Evolutionary conservation across 2,329 filamentous ascomycete genomes (phyloP), one percentile per base, ranked within the genome.

Genomic region (Diaporthe sp.): DNA sequence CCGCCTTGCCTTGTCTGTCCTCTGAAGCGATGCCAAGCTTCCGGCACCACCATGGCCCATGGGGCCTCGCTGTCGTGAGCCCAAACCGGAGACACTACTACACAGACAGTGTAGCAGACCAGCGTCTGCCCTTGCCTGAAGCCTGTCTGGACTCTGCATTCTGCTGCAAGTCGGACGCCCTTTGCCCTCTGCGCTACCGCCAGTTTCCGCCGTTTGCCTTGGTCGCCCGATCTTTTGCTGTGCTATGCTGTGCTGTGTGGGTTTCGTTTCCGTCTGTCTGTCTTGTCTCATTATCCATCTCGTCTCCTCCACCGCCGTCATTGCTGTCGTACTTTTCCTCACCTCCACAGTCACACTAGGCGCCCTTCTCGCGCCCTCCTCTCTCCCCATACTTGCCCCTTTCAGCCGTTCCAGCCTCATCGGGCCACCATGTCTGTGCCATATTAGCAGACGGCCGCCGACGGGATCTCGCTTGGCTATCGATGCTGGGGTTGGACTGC

Each of bases 1-100:
- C 57, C 62, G 57, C 71, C 37, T 49, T 44, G 34, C 62, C 57
- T 19, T 19, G 55, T 71, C 53, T 61, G 55, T 49, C 62, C 53
- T 58, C 57, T 74, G 75, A 73, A 65, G 75, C 75, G 46, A 74
- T 44, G 73, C 75, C 73, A 75, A 73, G 70, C 61, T 49, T 67
- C 53, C 72, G 68, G 68, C 73, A 68, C 46, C 57, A 34, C 51
- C 60, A 46, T 17, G 60, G 42, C 44, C 51, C 57, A 72, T 65
- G 73, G 53, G 53, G 61, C 61, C 46, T 71, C 46, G 55, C 31
- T 46, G 44, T 53, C 73, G 39, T n/a, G 44, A 46, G 67, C 67
- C 57, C 65, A 72, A 65, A 71, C 42, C 34, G 73, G 53, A 67
- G 75, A 76, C 73, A 55, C 51, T 28, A 55, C 25, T 55, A 28